Evolutionary conservation across 1,284 basidiomycete species (phyloP).

Genomic region (Sphaerobolus stellatus): DNA sequence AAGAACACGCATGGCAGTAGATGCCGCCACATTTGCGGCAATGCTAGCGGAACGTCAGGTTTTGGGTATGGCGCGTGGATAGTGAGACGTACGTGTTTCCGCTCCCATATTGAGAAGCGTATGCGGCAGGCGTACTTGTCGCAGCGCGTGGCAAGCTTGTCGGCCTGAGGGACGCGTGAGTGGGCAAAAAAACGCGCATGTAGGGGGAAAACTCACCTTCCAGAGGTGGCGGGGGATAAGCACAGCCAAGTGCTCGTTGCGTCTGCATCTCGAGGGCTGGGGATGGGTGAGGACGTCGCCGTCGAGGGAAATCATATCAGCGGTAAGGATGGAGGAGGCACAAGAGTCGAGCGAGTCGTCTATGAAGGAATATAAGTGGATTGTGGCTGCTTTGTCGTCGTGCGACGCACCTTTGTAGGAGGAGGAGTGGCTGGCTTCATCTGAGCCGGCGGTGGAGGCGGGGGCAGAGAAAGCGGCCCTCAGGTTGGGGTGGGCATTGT

Average conservation of each 20-base stretch:
- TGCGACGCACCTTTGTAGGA: constrained; percentile 1
- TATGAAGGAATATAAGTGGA: too few relatives aligned
- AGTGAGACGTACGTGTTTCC: constrained; percentile 57
- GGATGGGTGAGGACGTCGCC: background rate
- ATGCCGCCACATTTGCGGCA: constrained; percentile 79
- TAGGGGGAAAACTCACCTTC: constrained; percentile 52
- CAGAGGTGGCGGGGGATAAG: constrained; percentile 64
- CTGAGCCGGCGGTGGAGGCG: too few relatives aligned
- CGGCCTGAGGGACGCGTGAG: constrained; percentile 43
- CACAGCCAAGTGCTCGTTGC: constrained; percentile 75
- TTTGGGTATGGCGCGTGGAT: constrained; percentile 14
- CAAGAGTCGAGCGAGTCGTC: background rate
- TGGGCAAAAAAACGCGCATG: background rate
- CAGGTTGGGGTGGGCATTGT: too few relatives aligned
- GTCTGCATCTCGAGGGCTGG: constrained; percentile 26
- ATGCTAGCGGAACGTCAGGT: constrained; percentile 45
- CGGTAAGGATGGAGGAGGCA: background rate
- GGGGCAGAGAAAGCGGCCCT: too few relatives aligned
- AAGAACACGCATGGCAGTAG: constrained; percentile 63
- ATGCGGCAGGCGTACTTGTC: constrained; percentile 69
- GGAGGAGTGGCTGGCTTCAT: too few relatives aligned
- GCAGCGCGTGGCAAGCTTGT: constrained; percentile 57
- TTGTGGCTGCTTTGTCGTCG: background rate
- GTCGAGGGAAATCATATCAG: too few relatives aligned
- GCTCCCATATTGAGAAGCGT: constrained; percentile 63